These are phyloP conservation scores for Coemansia pectinata DNA, from an alignment of 192 early-diverging fungal genomes.

Conservation along the genomic window DNA sequence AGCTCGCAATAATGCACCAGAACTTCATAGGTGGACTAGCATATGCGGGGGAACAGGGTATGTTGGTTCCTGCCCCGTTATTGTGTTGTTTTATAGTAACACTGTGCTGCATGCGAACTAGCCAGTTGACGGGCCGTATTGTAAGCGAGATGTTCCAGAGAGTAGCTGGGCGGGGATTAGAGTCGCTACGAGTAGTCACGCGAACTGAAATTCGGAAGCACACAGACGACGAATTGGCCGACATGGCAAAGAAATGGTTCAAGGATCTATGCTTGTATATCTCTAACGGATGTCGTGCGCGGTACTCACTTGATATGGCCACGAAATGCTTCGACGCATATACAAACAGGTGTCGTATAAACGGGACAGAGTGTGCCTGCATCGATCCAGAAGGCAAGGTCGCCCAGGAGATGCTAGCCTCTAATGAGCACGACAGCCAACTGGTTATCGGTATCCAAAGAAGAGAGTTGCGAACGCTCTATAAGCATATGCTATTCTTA, in stretches of 20 bases:
- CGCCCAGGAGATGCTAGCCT: conserved; percentile 20
- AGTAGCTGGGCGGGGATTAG: conserved; percentile 4
- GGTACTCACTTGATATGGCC: conserved; percentile 14
- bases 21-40: too few species aligned
- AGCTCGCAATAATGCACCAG: background rate
- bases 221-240: background rate
- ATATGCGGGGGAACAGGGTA: too few species aligned
- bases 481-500: conserved; percentile 25
- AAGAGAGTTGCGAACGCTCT: conserved; percentile 22
- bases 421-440: conserved; percentile 1
- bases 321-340: conserved; percentile 17
- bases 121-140: background rate
- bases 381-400: conserved; percentile 7
- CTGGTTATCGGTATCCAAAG: conserved; percentile 9
- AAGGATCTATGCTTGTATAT: conserved; percentile 8
- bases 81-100: conserved; percentile 18
- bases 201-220: background rate
- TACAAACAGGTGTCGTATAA: background rate
- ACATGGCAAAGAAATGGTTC: conserved; percentile 12
- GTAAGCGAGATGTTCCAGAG: conserved; percentile 13
- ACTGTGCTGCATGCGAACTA: conserved; percentile 10
- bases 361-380: background rate
- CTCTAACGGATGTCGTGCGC: background rate
- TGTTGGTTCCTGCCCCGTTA: conserved; percentile 23
- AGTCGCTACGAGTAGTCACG: conserved; percentile 8